Evolutionary conservation across 139 green algal genomes (phyloP).

Genomic region (Micractinium conductrix): DNA sequence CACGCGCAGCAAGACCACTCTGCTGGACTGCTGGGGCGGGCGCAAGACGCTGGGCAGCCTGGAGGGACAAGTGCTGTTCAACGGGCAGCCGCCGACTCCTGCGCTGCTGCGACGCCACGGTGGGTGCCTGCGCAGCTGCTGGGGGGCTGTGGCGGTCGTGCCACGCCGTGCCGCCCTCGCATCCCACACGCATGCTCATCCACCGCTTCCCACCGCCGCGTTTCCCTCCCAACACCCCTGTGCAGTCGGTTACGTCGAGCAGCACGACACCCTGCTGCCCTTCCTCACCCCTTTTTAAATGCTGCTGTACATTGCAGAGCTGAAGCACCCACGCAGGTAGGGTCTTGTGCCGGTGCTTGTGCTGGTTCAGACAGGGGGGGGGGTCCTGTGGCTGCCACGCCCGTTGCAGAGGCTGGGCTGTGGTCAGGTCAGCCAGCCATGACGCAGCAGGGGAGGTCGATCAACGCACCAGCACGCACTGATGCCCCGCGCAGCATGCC

Average conservation of each 20-base stretch:
- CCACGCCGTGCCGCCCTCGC: too few relatives aligned
- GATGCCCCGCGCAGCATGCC: conserved; percentile 46
- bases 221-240: not conserved
- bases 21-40: conserved; percentile 68
- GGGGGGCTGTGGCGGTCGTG: not conserved
- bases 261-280: conserved; percentile 65
- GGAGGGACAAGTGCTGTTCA: conserved; percentile 30
- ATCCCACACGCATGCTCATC: not conserved
- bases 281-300: conserved; percentile 74
- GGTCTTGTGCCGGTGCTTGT: too few relatives aligned
- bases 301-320: conserved; percentile 86
- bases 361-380: too few relatives aligned
- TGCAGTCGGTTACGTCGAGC: conserved; percentile 56
- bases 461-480: too few relatives aligned
- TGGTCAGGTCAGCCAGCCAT: too few relatives aligned
- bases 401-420: too few relatives aligned
- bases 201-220: not conserved
- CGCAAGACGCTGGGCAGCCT: conserved; percentile 55
- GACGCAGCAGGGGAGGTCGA: too few relatives aligned
- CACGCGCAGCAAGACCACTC: conserved; percentile 68
- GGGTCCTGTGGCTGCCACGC: too few relatives aligned
- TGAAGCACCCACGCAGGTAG: too few relatives aligned
- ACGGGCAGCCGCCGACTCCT: conserved; percentile 30
- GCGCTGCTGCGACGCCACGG: conserved; percentile 42
- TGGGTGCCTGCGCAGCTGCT: not conserved